Percentiles rank a stretch among this genome's conserved stretches.
phyloP scores from a whole-genome alignment of 2,329 filamentous ascomycete species.

The Aspergillus spinulosporus region DNA sequence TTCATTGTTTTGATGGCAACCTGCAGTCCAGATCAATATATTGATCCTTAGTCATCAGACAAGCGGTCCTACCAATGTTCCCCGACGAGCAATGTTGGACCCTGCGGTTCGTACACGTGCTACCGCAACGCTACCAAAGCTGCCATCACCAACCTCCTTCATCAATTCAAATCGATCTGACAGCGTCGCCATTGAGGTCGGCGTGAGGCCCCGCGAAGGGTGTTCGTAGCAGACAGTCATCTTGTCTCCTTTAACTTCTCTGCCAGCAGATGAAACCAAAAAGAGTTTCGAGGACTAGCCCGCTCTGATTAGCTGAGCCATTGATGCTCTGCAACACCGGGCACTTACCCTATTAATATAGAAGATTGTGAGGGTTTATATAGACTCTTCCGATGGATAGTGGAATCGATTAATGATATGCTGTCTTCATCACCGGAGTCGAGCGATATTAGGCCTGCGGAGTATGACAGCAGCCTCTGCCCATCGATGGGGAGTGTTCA shows the following conservation, averaged over 20 bases:
- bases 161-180: slow-evolving; percentile 96
- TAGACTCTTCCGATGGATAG: slow-evolving; percentile 16
- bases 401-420: slow-evolving; percentile 26
- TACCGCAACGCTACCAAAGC: slow-evolving; percentile 92
- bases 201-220: slow-evolving; percentile 60
- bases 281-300: slow-evolving; percentile 24
- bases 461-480: slow-evolving; percentile 20
- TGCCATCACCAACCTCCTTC: slow-evolving; percentile 98
- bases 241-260: slow-evolving; percentile 43
- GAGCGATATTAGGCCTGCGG: slow-evolving; percentile 20
- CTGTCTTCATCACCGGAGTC: slow-evolving; percentile 32
- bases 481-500: slow-evolving; percentile 29
- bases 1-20: slow-evolving; percentile 99
- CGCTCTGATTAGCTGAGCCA: slow-evolving; percentile 10
- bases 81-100: slow-evolving; percentile 80
- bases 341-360: slow-evolving; percentile 16
- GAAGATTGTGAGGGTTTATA: slow-evolving; percentile 15
- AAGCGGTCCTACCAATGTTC: slow-evolving; percentile 73
- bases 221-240: slow-evolving; percentile 79
- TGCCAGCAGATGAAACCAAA: slow-evolving; percentile 43
- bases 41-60: slow-evolving; percentile 3
- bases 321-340: not conserved
- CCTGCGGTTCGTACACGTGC: slow-evolving; percentile 90
- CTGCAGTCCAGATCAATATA: slow-evolving; percentile 49
- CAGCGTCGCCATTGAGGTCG: slow-evolving; percentile 57